Evolutionary conservation across 192 early-diverging fungal species (phyloP), one percentile per base, ranked within the genome.

Genomic region (Linnemannia elongata): DNA sequence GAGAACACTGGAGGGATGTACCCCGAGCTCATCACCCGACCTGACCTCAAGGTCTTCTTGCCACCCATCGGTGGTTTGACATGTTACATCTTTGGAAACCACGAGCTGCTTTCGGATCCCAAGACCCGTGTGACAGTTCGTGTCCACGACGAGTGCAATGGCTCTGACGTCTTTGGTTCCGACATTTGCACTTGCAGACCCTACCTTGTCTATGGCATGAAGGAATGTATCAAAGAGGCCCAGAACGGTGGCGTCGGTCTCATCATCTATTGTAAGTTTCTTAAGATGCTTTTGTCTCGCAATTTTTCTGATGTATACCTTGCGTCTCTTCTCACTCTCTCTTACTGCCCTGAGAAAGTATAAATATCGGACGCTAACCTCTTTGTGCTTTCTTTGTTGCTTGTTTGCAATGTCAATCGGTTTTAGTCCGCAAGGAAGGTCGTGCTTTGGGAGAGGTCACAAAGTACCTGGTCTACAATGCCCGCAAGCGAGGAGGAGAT

Each of bases 141-240:
- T 27, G 96, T 98, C 1, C 97, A 98, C 89, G 97, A 98, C 87
- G 97, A 98, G 78, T 98, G 97, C 91, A 98, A 98, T 88, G 97
- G 97, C 27, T 95, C 94, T 0, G 96, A 97, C 68, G 96, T 97
- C 13, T 96, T 96, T 89, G 96, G 96, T 45, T 94, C 93, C 27
- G 96, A 97, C 77, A 97, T 97, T 72, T 96, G 95, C 83, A 97
- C 95, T 27, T 96, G 95, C 88, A 93, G 95, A 55, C 95, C 95
- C 4, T 96, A 95, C 82, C 87, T 97, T 72, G 93, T 96, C 73
- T 97, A 94, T 85, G 97, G 97, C 42, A 99, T 99, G 88, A 95
- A 96, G 75, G 97, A 99, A 76, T 94, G 94, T 52, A 95, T 96
- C 52, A 94, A 95, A 75, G 93, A 96, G 77, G 97, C 97, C 4